phyloP scores from a whole-genome alignment of 306 rosid species.

The Begonia loranthoides region DNA sequence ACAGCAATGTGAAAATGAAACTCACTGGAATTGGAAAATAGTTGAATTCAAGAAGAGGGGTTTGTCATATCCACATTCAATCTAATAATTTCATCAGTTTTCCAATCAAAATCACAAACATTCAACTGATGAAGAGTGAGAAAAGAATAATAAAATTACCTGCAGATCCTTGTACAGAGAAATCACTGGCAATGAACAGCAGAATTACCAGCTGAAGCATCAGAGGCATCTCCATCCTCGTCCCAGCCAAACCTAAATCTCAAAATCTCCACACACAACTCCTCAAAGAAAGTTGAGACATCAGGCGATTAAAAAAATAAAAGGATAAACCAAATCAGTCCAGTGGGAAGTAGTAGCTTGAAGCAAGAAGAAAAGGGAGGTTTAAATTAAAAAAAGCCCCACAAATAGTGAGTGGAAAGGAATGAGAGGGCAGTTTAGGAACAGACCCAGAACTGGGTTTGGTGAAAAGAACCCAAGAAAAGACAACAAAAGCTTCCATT shows the following conservation, averaged over 20 bases:
- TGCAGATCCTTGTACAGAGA: constrained; percentile 45
- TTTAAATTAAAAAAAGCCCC: constrained; percentile 30
- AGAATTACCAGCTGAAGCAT: constrained; percentile 41
- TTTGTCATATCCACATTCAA: constrained; percentile 3
- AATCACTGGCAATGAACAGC: constrained; percentile 30
- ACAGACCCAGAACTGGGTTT: constrained; percentile 35
- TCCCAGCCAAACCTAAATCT: constrained; percentile 34
- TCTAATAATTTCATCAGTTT: neutral
- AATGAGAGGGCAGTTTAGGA: constrained; percentile 26
- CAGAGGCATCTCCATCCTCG: constrained; percentile 33
- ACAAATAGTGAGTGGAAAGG: constrained; percentile 35
- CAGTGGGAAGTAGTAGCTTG: constrained; percentile 30
- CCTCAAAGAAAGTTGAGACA: constrained; percentile 13
- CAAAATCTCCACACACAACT: constrained; percentile 14
- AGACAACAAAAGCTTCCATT: constrained; percentile 9
- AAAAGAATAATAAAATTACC: constrained; percentile 30
- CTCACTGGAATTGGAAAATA: too few relatives aligned
- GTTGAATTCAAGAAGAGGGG: neutral
- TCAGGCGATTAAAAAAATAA: constrained; percentile 8
- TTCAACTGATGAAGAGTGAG: constrained; percentile 3
- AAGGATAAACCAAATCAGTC: constrained; percentile 16
- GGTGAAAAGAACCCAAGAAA: constrained; percentile 33
- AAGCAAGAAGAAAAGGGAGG: constrained; percentile 44
- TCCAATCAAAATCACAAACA: constrained; percentile 2
- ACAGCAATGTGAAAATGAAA: too few relatives aligned